Evolutionary conservation across 1,139 yeast genomes (phyloP).

Genomic region (Suhomyces guaymorum): DNA sequence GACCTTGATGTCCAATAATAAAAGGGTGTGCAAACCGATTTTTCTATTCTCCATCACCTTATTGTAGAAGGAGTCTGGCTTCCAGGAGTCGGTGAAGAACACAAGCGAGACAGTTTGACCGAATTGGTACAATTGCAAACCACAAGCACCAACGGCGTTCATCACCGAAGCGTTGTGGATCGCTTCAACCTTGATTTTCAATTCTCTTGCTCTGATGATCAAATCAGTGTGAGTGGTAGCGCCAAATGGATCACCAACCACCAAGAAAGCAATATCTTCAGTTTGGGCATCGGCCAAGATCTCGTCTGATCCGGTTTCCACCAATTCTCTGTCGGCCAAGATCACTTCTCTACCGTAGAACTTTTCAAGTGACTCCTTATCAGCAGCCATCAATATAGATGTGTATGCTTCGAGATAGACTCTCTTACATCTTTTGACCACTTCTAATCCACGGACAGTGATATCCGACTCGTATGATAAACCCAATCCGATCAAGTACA

Average conservation of each 20-base stretch:
- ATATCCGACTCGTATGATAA: constrained; percentile 86
- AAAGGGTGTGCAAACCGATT: constrained; percentile 87
- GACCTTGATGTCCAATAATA: constrained; percentile 88
- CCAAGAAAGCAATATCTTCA: constrained; percentile 89
- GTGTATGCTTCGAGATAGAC: constrained; percentile 96
- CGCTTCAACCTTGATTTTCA: constrained; percentile 73
- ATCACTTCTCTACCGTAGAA: constrained; percentile 85
- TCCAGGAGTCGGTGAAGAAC: constrained; percentile 93
- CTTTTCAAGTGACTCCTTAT: constrained; percentile 62
- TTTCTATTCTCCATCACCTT: constrained; percentile 86
- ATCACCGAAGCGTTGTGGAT: constrained; percentile 95
- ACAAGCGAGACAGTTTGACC: constrained; percentile 97
- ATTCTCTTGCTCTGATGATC: constrained; percentile 84
- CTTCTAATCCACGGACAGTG: constrained; percentile 90
- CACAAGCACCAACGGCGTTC: constrained; percentile 99
- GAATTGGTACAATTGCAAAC: constrained; percentile 88
- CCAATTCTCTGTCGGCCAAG: constrained; percentile 91
- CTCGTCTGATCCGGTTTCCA: constrained; percentile 82
- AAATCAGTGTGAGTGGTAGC: constrained; percentile 98
- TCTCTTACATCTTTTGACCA: constrained; percentile 77
- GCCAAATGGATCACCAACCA: constrained; percentile 97
- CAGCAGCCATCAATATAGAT: constrained; percentile 91
- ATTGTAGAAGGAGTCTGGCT: constrained; percentile 92
- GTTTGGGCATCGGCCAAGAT: constrained; percentile 74
- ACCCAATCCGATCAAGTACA: constrained; percentile 89